phyloP scores from a whole-genome alignment of 805 yeast species.

The Zygoascus tannicola region DNA sequence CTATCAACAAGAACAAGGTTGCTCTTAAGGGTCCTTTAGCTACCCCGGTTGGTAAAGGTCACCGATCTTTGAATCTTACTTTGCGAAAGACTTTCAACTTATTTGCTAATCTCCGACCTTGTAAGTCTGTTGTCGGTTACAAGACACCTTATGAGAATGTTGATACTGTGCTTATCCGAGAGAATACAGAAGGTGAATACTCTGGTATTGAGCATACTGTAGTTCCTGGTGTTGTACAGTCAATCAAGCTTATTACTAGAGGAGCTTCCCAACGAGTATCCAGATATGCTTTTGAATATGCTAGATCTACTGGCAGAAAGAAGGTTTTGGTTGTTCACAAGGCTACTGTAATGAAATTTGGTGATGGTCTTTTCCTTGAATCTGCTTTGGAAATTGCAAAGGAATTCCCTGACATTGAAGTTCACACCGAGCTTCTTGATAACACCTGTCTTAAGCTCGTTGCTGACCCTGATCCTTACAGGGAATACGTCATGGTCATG shows the following conservation, averaged over 20 bases:
- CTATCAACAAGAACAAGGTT: conserved; percentile 84
- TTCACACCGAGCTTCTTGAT: conserved; percentile 84
- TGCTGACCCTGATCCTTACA: conserved; percentile 78
- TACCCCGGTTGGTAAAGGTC: conserved; percentile 98
- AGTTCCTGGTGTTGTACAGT: conserved; percentile 97
- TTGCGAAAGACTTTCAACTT: conserved; percentile 93
- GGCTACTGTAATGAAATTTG: conserved; percentile 95
- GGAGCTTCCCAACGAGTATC: conserved; percentile 95
- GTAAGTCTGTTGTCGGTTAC: conserved; percentile 87
- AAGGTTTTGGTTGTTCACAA: conserved; percentile 94
- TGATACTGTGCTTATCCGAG: conserved; percentile 93
- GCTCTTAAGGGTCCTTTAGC: conserved; percentile 98
- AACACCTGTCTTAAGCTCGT: conserved; percentile 90
- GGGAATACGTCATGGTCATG: conserved; percentile 91
- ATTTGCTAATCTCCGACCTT: conserved; percentile 96
- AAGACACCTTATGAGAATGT: conserved; percentile 84
- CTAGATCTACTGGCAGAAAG: conserved; percentile 76
- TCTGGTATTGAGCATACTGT: conserved; percentile 98
- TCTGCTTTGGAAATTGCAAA: conserved; percentile 82
- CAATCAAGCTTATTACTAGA: conserved; percentile 92
- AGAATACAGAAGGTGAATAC: conserved; percentile 98
- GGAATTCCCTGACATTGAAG: conserved; percentile 83
- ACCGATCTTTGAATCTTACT: conserved; percentile 93
- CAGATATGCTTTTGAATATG: conserved; percentile 95
- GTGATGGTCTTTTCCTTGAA: conserved; percentile 93